Conservation (phyloP, 352 stramenopile genomes). For the Pythium grandisporangium region DNA sequence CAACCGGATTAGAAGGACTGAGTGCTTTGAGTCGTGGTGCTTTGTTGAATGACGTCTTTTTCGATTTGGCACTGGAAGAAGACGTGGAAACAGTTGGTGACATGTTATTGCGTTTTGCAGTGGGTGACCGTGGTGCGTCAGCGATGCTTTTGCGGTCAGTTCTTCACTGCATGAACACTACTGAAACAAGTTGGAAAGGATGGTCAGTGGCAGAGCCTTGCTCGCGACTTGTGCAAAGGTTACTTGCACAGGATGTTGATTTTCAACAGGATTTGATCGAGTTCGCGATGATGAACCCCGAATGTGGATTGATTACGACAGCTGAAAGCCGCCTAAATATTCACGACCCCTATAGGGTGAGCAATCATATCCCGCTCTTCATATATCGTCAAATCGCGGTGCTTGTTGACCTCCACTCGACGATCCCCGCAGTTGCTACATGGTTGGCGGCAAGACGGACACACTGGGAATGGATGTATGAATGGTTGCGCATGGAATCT, state of each 20-base stretch:
- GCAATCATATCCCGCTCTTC: constrained; percentile 61
- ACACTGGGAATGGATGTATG: constrained; percentile 80
- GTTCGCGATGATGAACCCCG: constrained; percentile 44
- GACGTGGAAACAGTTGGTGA: constrained; percentile 76
- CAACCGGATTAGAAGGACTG: constrained; percentile 34
- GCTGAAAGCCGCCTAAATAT: constrained; percentile 58
- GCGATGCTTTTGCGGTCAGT: constrained; percentile 52
- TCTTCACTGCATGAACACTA: constrained; percentile 71
- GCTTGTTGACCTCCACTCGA: constrained; percentile 58
- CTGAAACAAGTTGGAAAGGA: constrained; percentile 82
- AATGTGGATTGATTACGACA: constrained; percentile 65
- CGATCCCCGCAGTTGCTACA: constrained; percentile 35
- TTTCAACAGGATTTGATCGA: constrained; percentile 62
- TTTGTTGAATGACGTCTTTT: constrained; percentile 73
- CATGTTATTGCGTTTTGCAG: constrained; percentile 57
- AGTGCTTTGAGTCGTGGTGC: constrained; percentile 49
- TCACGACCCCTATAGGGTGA: constrained; percentile 55
- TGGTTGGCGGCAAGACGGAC: constrained; percentile 47
- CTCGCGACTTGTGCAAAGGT: constrained; percentile 40
- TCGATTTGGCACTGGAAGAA: constrained; percentile 81
- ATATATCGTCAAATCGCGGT: constrained; percentile 72
- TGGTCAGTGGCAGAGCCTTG: constrained; percentile 77
- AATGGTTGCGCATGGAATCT: constrained; percentile 83
- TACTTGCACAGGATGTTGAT: constrained; percentile 50
- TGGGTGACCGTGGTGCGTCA: constrained; percentile 51